These are phyloP conservation scores for Xylogone sp. DNA, from an alignment of 2,329 filamentous ascomycete genomes.

Conservation along the genomic window DNA sequence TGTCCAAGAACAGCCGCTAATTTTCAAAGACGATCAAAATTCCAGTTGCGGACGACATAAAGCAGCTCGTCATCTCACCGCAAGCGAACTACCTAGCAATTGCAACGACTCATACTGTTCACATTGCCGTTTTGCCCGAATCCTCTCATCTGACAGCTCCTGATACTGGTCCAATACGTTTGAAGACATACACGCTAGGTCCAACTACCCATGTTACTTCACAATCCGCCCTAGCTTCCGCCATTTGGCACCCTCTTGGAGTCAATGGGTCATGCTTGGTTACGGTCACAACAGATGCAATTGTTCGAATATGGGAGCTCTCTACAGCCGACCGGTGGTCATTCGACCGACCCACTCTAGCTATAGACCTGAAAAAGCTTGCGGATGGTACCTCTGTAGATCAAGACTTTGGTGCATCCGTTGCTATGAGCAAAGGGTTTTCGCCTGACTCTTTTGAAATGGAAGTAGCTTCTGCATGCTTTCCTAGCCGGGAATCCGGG, in stretches of 20 bases:
- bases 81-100: constrained; percentile 79
- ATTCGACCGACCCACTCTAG: constrained; percentile 77
- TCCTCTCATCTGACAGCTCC: constrained; percentile 68
- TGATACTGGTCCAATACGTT: constrained; percentile 66
- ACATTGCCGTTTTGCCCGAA: constrained; percentile 83
- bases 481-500: constrained; percentile 62
- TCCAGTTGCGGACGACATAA: constrained; percentile 76
- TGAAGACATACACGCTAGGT: constrained; percentile 87
- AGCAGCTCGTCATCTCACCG: constrained; percentile 81
- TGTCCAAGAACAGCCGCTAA: constrained; percentile 14
- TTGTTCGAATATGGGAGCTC: constrained; percentile 87
- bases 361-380: constrained; percentile 85
- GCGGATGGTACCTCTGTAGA: constrained; percentile 78
- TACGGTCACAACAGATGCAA: constrained; percentile 83
- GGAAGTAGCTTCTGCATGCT: constrained; percentile 87
- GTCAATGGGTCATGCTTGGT: constrained; percentile 78
- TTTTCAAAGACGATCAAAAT: constrained; percentile 64
- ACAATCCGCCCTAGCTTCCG: constrained; percentile 73
- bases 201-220: constrained; percentile 89
- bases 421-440: constrained; percentile 73
- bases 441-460: constrained; percentile 90
- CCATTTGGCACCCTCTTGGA: constrained; percentile 89
- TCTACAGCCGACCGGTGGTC: constrained; percentile 81
- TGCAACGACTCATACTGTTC: constrained; percentile 80
- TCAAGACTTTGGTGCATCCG: constrained; percentile 77